phyloP scores from a whole-genome alignment of 768 basidiomycete genomes.

The Trametes cinnabarina region DNA sequence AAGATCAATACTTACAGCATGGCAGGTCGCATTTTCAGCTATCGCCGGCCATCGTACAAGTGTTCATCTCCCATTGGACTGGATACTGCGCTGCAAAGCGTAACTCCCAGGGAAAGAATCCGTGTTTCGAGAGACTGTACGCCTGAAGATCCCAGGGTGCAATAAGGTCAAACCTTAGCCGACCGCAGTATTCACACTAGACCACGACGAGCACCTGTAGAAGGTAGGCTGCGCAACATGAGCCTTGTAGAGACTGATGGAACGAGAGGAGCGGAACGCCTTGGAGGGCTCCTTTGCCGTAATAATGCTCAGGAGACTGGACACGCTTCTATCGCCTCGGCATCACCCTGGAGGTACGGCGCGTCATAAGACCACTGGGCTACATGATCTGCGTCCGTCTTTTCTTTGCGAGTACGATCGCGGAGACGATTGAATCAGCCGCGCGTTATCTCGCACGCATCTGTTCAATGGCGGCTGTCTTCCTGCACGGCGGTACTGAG shows the following conservation, averaged over 20 bases:
- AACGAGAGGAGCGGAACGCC: slow-evolving; percentile 10
- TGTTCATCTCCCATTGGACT: background rate
- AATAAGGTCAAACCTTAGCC: slow-evolving; percentile 7
- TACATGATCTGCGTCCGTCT: slow-evolving; percentile 7
- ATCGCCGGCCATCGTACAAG: background rate
- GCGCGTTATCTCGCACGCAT: slow-evolving; percentile 12
- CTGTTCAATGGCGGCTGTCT: background rate
- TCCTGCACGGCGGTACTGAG: slow-evolving; percentile 14
- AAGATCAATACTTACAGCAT: no score
- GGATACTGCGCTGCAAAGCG: slow-evolving; percentile 7
- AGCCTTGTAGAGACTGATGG: slow-evolving; percentile 11
- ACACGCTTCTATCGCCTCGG: slow-evolving; percentile 17
- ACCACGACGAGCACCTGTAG: slow-evolving; percentile 13
- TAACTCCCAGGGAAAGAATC: slow-evolving; percentile 2
- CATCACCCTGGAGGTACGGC: slow-evolving; percentile 12
- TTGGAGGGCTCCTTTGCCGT: slow-evolving; percentile 7
- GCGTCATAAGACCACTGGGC: slow-evolving; percentile 14
- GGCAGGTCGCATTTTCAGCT: slow-evolving; percentile 8
- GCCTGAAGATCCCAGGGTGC: slow-evolving; percentile 16
- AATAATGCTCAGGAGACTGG: slow-evolving; percentile 6
- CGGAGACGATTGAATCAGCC: background rate
- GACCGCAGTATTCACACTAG: slow-evolving; percentile 13
- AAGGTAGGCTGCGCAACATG: slow-evolving; percentile 10
- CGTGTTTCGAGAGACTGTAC: slow-evolving; percentile 2
- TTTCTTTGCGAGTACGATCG: slow-evolving; percentile 4